phyloP scores from a whole-genome alignment of 1,284 basidiomycete genomes.

The Coriolopsis trogii region DNA sequence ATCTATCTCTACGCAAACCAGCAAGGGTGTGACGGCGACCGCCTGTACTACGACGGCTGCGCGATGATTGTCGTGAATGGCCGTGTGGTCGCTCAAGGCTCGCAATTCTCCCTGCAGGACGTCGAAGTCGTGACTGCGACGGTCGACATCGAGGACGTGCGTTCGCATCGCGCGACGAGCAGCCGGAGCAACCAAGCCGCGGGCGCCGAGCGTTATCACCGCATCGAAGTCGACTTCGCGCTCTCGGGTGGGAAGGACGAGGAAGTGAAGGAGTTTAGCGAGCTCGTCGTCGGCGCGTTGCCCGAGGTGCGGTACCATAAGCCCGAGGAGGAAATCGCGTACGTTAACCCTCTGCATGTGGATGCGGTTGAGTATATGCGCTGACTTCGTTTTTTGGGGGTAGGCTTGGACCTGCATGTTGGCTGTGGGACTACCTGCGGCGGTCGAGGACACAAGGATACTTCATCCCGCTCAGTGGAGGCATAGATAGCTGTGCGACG shows the following conservation, averaged over 20 bases:
- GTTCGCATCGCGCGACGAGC: slow-evolving; percentile 81
- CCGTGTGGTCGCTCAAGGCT: slow-evolving; percentile 89
- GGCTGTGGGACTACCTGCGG: slow-evolving; percentile 99
- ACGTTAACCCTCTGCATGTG: slow-evolving; percentile 38
- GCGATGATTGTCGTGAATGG: slow-evolving; percentile 97
- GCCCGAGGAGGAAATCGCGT: slow-evolving; percentile 98
- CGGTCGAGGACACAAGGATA: slow-evolving; percentile 94
- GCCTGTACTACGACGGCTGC: slow-evolving; percentile 97
- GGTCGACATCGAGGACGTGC: slow-evolving; percentile 93
- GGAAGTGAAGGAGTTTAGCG: slow-evolving; percentile 48
- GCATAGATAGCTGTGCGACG: slow-evolving; percentile 97
- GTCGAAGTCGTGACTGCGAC: slow-evolving; percentile 97
- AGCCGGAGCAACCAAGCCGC: slow-evolving; percentile 93
- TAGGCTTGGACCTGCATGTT: slow-evolving; percentile 95
- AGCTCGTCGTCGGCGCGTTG: slow-evolving; percentile 40
- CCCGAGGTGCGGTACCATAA: slow-evolving; percentile 78
- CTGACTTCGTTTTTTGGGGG: slow-evolving; percentile 7
- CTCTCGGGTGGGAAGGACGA: slow-evolving; percentile 77
- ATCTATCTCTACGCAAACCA: slow-evolving; percentile 99
- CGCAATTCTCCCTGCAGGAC: slow-evolving; percentile 94
- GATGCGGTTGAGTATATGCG: not conserved
- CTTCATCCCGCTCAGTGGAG: slow-evolving; percentile 96
- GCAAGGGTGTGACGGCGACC: slow-evolving; percentile 98
- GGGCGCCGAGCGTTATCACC: slow-evolving; percentile 68
- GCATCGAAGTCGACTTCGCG: slow-evolving; percentile 79